These are phyloP conservation scores for Zizania latifolia DNA, from an alignment of 176 grass and related monocot genomes.

Conservation along the genomic window DNA sequence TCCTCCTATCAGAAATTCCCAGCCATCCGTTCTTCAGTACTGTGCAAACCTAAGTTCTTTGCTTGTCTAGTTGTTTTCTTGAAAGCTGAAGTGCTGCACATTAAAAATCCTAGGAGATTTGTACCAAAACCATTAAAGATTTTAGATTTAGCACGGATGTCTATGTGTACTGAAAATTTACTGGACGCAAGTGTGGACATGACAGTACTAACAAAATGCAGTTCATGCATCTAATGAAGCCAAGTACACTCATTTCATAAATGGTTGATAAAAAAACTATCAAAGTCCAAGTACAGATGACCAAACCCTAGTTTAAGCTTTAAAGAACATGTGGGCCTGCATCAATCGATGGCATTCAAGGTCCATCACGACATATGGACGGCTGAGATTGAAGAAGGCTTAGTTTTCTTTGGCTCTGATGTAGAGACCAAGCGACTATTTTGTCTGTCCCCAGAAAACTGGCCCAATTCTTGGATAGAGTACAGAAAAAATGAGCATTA, in stretches of 20 bases:
- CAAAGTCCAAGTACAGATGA: constrained; percentile 29
- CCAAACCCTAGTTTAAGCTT: background rate
- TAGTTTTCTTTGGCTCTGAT: constrained; percentile 19
- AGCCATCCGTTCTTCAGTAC: background rate
- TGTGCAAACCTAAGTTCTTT: background rate
- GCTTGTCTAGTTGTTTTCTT: background rate
- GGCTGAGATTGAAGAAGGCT: constrained; percentile 9
- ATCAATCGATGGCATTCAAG: constrained; percentile 17
- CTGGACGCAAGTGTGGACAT: constrained; percentile 1
- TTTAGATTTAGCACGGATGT: background rate
- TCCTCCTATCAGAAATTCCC: constrained; percentile 1
- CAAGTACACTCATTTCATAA: constrained; percentile 3
- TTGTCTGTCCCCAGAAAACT: constrained; percentile 25
- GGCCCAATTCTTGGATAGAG: constrained; percentile 20
- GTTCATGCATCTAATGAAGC: background rate
- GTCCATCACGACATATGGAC: background rate
- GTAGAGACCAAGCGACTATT: constrained; percentile 36
- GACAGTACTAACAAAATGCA: background rate
- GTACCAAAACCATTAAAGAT: background rate
- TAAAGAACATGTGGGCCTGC: constrained; percentile 17
- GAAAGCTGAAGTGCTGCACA: background rate
- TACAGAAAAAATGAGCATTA: background rate
- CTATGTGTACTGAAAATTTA: background rate
- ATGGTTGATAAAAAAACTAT: background rate
- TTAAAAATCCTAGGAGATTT: background rate